Conservation (phyloP, 1,284 basidiomycete genomes). For the Sanghuangporus baumii region DNA sequence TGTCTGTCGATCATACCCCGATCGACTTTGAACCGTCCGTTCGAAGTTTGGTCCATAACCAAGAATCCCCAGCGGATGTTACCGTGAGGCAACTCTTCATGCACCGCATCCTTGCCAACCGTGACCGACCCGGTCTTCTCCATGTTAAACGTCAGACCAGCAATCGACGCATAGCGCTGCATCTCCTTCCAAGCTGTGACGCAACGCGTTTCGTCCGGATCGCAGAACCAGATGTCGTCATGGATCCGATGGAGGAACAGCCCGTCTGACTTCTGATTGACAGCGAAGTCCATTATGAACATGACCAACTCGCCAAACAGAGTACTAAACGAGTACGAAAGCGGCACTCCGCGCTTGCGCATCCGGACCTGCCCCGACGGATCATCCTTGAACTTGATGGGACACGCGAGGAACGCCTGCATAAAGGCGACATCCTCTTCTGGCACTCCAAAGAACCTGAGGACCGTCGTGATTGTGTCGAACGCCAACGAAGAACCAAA, state of each 20-base stretch:
- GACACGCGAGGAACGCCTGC: slow-evolving; percentile 30
- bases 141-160: slow-evolving; percentile 33
- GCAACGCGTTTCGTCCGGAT: slow-evolving; percentile 28
- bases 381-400: slow-evolving; percentile 17
- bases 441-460: slow-evolving; percentile 36
- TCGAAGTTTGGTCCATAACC: slow-evolving; percentile 27
- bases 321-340: slow-evolving; percentile 27
- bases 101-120: slow-evolving; percentile 23
- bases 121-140: slow-evolving; percentile 35
- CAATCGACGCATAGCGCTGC: slow-evolving; percentile 30
- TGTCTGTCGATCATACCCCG: slow-evolving; percentile 33
- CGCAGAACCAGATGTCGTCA: slow-evolving; percentile 38
- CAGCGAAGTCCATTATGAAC: slow-evolving; percentile 40
- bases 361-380: slow-evolving; percentile 3
- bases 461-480: slow-evolving; percentile 32
- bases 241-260: slow-evolving; percentile 36
- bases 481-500: slow-evolving; percentile 41
- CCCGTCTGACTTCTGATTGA: slow-evolving; percentile 34
- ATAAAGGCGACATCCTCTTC: slow-evolving; percentile 34
- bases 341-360: slow-evolving; percentile 19
- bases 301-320: slow-evolving; percentile 34
- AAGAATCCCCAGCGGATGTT: slow-evolving; percentile 39
- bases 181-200: slow-evolving; percentile 34
- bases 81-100: slow-evolving; percentile 28
- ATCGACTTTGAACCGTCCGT: slow-evolving; percentile 33